Base-by-base conservation (phyloP, 768 basidiomycete genomes). In the Suillus placidus region DNA sequence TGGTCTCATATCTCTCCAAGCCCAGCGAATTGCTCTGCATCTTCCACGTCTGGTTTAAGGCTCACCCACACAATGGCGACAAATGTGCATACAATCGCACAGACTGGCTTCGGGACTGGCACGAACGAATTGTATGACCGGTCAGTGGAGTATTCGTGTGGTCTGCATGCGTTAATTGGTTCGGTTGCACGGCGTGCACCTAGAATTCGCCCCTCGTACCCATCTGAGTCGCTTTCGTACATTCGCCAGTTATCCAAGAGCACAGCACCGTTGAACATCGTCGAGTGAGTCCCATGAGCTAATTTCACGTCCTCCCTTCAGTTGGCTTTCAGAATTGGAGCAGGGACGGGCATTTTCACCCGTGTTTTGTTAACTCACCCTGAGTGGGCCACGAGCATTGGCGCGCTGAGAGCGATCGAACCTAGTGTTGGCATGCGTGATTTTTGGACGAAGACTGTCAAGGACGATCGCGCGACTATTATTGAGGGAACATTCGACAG, bases 341-440 rank as follows among this genome's bases (percentile, higher is more conserved):
- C 90, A 5, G 95, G 95, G 32, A 95, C 94, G 2, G 95, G 95
- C 16, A 87, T 97, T 63, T 96, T 95, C 76, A 93, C 94, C 18
- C 87, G 93, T 12, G 89, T 93, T 4, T 76, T 96, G 26, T 80
- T 96, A 47, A 83, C 85, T 6, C 84, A 92, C 74, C 81, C 82
- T 20, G 83, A 81, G 49, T 88, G 84, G 85, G 70, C 83, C 23
- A 72, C 76, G 51, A 74, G 72, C 63, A 80, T 94, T 60, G 79
- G 79, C 40, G 76, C 82, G 54, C 74, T 96, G 18, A 81, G 82
- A 60, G 93, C 92, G 4, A 72, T 95, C 37, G 96, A 98, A 74
- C 96, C 96, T 14, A 92, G 90, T 68, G 80, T 82, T 54, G 96
- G 95, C 32, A 97, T 97, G 96, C 84, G 95, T 61, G 79, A 82